A percentile compares a stretch with the other conserved stretches of the same genome.
Conservation (phyloP, 371 early-diverging fungal genomes). For the Capillidium rhysosporum region DNA sequence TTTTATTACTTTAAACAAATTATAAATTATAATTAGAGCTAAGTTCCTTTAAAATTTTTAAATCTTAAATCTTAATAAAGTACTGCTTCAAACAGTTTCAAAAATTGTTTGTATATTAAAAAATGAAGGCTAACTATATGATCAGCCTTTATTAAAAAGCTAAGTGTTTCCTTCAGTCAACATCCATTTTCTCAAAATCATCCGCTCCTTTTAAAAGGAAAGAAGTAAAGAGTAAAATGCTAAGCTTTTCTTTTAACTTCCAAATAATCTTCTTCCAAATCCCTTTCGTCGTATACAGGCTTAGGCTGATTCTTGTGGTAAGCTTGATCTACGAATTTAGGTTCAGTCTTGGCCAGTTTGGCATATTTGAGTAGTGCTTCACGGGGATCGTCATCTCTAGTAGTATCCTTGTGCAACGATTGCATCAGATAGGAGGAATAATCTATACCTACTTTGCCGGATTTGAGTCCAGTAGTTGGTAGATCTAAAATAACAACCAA, state of each 20-base stretch:
- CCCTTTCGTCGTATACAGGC: conserved; percentile 43
- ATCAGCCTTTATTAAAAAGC: no score
- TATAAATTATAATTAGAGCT: no score
- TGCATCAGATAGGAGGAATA: conserved; percentile 70
- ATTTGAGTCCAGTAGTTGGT: conserved; percentile 61
- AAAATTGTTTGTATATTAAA: no score
- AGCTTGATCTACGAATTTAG: conserved; percentile 65
- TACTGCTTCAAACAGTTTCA: no score
- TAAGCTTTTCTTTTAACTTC: background rate
- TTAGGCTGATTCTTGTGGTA: conserved; percentile 71
- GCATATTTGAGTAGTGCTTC: conserved; percentile 86
- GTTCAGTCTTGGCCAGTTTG: conserved; percentile 52
- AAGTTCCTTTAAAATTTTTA: no score
- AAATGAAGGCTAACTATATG: no score
- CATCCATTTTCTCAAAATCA: no score
- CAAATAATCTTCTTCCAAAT: conserved; percentile 39
- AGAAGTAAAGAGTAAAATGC: no score
- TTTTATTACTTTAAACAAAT: no score
- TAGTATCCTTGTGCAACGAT: conserved; percentile 59
- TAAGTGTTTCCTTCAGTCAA: no score
- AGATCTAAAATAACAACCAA: conserved; percentile 21
- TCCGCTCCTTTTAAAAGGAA: no score
- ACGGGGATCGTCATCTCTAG: conserved; percentile 82
- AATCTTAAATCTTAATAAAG: no score
- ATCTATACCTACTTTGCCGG: conserved; percentile 62